Conservation (phyloP, 345 rosid genomes). For the Lepidium africanum region DNA sequence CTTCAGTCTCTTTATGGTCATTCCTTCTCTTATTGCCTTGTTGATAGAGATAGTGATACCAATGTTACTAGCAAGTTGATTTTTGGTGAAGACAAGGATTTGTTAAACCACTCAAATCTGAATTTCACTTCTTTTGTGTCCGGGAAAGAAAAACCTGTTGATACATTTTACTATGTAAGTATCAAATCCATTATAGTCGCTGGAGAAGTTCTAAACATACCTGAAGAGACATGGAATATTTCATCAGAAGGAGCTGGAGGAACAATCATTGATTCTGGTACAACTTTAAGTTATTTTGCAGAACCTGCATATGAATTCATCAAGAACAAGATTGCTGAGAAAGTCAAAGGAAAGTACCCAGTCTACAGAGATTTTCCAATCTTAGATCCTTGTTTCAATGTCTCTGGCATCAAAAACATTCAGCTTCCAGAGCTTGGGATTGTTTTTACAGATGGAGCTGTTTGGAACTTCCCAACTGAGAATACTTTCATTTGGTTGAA, state of each 20-base stretch:
- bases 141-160: conserved; percentile 48
- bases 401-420: conserved; percentile 52
- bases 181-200: conserved; percentile 63
- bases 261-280: conserved; percentile 81
- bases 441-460: conserved; percentile 58
- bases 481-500: conserved; percentile 62
- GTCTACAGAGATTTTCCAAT: conserved; percentile 44
- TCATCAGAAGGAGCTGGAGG: conserved; percentile 65
- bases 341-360: conserved; percentile 51
- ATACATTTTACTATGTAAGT: conserved; percentile 69
- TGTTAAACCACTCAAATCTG: conserved; percentile 44
- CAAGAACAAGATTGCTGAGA: conserved; percentile 50
- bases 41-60: conserved; percentile 52
- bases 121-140: conserved; percentile 68
- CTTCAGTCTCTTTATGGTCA: conserved; percentile 73
- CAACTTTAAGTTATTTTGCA: conserved; percentile 58
- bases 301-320: conserved; percentile 63
- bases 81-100: conserved; percentile 65
- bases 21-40: conserved; percentile 85
- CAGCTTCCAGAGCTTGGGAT: conserved; percentile 73
- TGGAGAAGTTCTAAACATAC: conserved; percentile 54
- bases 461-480: conserved; percentile 87
- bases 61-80: conserved; percentile 77
- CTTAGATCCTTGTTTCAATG: conserved; percentile 78
- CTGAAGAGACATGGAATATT: conserved; percentile 62